Base-by-base conservation (phyloP, 78 protist species). In the Dictyostelium firmibasis region DNA sequence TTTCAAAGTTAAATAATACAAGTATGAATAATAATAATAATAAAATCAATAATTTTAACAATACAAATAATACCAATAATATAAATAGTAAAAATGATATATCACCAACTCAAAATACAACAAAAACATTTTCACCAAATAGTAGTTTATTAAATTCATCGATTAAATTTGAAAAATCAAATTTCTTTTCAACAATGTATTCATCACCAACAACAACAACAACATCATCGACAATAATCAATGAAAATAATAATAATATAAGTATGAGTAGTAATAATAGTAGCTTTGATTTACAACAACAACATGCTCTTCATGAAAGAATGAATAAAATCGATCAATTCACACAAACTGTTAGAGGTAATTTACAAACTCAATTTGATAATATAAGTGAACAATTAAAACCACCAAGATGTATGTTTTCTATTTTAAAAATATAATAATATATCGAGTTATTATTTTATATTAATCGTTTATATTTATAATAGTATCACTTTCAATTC, bases 351-450 rank as follows among this genome's bases (percentile, higher is more conserved):
- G 31, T 50, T 82, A 82, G 43, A 29, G 60, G 75, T 82, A 14
- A 35, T 25, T 57, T 82, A 60, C 69, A 35, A 20, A 29, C 74
- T 35, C 69, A 50, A 35, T 82, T 57, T 60, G 38, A 29, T 27
- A 25, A 20, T 25, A 31, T 77, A 23, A 23, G 25, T n/a, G 60
- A 77, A 7, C 31, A 20, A 41, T 47, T 47, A 35, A 81, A 29
- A 60, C 76, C 86, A 57, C 70, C 86, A 57, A 82, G 86, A 82
- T 82, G 86, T 82, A 82, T 14, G 86, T 81, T 57, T 33, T 31
- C 1, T 20, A 10, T 8, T 72, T 27, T 29, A n/a, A n/a, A n/a
- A n/a, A n/a, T n/a, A n/a, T n/a, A n/a, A n/a, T 10, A 69, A 60
- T 23, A 23, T 60, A 60, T 23, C 4, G 23, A 23, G 14, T 60